These are phyloP conservation scores for Brassica hybrid DNA, from an alignment of 441 rosid genomes.

Conservation along the genomic window DNA sequence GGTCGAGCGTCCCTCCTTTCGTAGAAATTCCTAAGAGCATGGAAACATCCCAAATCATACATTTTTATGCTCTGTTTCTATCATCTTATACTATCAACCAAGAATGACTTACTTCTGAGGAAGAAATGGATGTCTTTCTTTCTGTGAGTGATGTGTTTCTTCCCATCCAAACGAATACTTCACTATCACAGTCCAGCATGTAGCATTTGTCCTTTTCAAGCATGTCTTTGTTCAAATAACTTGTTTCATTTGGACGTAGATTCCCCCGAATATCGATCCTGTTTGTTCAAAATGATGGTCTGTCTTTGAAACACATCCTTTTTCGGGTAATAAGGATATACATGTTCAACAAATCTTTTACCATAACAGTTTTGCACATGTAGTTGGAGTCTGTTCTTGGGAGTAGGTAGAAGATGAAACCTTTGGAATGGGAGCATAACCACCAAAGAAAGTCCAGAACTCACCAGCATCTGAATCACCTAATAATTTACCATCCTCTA, in stretches of 20 bases:
- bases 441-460: slow-evolving; percentile 94
- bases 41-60: slow-evolving; percentile 13
- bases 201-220: slow-evolving; percentile 77
- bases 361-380: slow-evolving; percentile 63
- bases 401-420: slow-evolving; percentile 46
- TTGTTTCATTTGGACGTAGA: slow-evolving; percentile 56
- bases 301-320: background rate
- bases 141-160: slow-evolving; percentile 68
- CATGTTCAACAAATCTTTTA: slow-evolving; percentile 32
- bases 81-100: background rate
- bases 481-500: slow-evolving; percentile 91
- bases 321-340: background rate
- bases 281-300: slow-evolving; percentile 17
- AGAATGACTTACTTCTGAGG: slow-evolving; percentile 61
- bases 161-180: slow-evolving; percentile 91
- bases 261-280: slow-evolving; percentile 81
- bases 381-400: slow-evolving; percentile 45
- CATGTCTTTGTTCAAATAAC: slow-evolving; percentile 57
- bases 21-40: slow-evolving; percentile 27
- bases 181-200: slow-evolving; percentile 75
- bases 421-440: slow-evolving; percentile 90
- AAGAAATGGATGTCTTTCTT: slow-evolving; percentile 72
- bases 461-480: slow-evolving; percentile 92
- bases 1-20: slow-evolving; percentile 61
- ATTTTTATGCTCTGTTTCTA: background rate